Conservation (phyloP, 306 rosid genomes). For the Prunus campanulata region DNA sequence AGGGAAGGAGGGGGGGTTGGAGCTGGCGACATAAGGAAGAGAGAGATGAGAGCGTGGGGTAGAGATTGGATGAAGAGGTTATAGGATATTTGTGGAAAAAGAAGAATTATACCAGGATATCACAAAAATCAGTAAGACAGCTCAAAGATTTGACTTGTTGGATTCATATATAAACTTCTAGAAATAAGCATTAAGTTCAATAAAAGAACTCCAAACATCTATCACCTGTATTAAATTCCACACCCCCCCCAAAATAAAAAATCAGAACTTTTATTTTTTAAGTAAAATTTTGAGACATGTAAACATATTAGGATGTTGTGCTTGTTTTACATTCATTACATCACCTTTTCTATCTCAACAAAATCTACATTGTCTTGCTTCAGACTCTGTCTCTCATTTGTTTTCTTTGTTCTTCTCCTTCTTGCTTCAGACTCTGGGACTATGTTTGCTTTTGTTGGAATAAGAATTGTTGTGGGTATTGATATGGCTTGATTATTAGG, state of each 20-base stretch:
- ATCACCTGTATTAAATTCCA: not conserved
- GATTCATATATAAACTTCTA: not conserved
- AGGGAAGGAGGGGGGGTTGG: not conserved
- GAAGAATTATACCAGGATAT: too few relatives aligned
- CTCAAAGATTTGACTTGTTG: not conserved
- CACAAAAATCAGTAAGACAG: too few relatives aligned
- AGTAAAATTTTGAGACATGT: not conserved
- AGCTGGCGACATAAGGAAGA: not conserved
- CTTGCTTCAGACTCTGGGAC: not conserved
- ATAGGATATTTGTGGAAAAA: not conserved
- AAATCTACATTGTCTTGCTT: not conserved
- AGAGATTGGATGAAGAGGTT: not conserved
- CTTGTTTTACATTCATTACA: constrained; percentile 6
- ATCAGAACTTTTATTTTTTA: not conserved
- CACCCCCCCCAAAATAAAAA: not conserved
- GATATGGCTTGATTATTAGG: not conserved
- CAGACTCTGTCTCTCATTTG: not conserved
- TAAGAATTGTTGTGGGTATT: not conserved
- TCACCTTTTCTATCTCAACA: not conserved
- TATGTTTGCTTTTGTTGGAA: not conserved
- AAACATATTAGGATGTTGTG: not conserved
- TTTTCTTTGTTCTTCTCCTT: not conserved
- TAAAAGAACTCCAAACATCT: not conserved
- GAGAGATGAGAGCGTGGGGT: not conserved
- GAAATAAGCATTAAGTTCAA: not conserved